Evolutionary conservation across 257 asterid genomes (phyloP).

Genomic region (Solanum ahanhuiri): DNA sequence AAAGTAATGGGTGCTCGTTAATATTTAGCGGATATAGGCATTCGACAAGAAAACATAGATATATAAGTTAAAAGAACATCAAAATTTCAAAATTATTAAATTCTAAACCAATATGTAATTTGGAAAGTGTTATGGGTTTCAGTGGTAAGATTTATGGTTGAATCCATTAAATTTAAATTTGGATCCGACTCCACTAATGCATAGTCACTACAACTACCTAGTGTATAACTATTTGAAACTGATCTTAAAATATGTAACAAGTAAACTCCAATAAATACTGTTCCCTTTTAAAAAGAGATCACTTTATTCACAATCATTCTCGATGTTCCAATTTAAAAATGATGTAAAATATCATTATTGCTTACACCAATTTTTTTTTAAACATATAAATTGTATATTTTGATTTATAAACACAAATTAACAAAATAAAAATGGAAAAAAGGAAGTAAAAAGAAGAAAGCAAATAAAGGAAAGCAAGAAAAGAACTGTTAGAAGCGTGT

Average conservation of each 20-base stretch:
- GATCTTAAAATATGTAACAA: background rate
- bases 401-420: background rate
- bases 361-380: background rate
- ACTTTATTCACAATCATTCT: background rate
- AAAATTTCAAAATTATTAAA: background rate
- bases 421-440: background rate
- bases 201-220: background rate
- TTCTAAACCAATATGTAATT: background rate
- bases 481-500: background rate
- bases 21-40: background rate
- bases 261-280: background rate
- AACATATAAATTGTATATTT: background rate
- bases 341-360: background rate
- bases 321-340: background rate
- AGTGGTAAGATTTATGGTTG: background rate
- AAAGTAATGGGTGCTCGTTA: background rate
- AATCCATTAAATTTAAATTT: background rate
- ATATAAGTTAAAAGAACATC: background rate
- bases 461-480: background rate
- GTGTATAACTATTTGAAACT: background rate
- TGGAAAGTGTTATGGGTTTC: background rate
- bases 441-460: background rate
- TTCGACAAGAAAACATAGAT: background rate
- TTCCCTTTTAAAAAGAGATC: background rate
- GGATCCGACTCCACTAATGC: background rate